Evolutionary conservation across 2,329 filamentous ascomycete species (phyloP).

Genomic region (Xylariaceae sp.): DNA sequence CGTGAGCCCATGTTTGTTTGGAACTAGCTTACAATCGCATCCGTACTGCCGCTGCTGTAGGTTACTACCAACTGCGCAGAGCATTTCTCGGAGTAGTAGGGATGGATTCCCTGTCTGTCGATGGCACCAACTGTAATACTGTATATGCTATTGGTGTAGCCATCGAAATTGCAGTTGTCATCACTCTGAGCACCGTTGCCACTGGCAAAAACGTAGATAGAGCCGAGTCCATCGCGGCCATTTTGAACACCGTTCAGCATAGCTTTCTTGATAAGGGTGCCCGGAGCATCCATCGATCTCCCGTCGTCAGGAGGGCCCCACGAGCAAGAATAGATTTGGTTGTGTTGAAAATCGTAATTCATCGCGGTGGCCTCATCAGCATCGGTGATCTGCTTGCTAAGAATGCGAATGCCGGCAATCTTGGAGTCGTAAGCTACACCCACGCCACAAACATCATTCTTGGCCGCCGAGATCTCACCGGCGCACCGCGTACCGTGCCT

Average conservation of each 20-base stretch:
- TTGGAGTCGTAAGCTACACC: constrained; percentile 90
- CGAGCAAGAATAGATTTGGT: constrained; percentile 97
- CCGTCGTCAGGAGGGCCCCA: constrained; percentile 97
- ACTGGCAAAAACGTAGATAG: constrained; percentile 93
- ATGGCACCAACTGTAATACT: constrained; percentile 95
- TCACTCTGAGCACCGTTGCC: constrained; percentile 83
- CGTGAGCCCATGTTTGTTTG: not conserved
- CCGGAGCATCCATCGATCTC: constrained; percentile 86
- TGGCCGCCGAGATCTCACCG: constrained; percentile 87
- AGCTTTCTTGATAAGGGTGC: constrained; percentile 78
- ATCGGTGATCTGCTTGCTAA: constrained; percentile 85
- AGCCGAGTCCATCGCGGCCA: constrained; percentile 75
- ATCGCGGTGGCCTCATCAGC: constrained; percentile 87
- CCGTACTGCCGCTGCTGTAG: constrained; percentile 84
- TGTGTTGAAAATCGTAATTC: constrained; percentile 86
- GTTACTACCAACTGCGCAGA: constrained; percentile 94
- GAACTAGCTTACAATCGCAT: constrained; percentile 61
- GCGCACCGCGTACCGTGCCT: constrained; percentile 90
- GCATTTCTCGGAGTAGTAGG: constrained; percentile 94
- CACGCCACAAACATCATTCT: constrained; percentile 90
- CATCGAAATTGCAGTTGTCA: constrained; percentile 99
- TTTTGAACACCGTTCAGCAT: constrained; percentile 91
- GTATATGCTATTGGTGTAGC: constrained; percentile 99
- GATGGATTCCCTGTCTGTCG: constrained; percentile 79
- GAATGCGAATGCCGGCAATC: constrained; percentile 85